Conservation (phyloP, 176 grass and related monocot species). For the Musa beccarii region DNA sequence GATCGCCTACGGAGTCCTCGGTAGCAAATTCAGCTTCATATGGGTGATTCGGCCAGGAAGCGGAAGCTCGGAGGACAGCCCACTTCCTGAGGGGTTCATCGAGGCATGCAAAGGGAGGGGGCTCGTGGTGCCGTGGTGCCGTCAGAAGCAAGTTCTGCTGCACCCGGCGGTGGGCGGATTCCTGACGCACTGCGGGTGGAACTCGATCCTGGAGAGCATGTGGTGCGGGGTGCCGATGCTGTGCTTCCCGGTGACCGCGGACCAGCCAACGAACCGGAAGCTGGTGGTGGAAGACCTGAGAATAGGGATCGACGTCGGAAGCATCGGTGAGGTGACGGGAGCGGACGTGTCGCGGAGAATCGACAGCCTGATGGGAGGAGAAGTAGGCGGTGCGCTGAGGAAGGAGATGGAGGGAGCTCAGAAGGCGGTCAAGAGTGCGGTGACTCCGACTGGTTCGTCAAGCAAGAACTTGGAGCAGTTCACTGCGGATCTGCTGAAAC, state of each 20-base stretch:
- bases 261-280: constrained; percentile 55
- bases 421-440: constrained; percentile 24
- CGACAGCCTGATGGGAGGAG: constrained; percentile 28
- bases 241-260: constrained; percentile 66
- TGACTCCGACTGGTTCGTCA: constrained; percentile 43
- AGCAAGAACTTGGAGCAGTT: constrained; percentile 45
- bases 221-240: constrained; percentile 58
- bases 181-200: constrained; percentile 81
- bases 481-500: constrained; percentile 31
- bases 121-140: constrained; percentile 57
- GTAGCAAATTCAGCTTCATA: not conserved
- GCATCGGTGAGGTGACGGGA: constrained; percentile 24
- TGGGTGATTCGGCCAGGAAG: not conserved
- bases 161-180: constrained; percentile 51
- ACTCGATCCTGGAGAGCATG: constrained; percentile 56
- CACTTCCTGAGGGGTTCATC: constrained; percentile 39
- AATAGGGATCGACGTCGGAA: constrained; percentile 40
- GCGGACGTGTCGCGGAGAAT: constrained; percentile 34
- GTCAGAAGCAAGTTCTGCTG: constrained; percentile 51
- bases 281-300: constrained; percentile 43
- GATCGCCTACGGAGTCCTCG: not conserved
- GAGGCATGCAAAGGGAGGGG: constrained; percentile 19
- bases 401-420: constrained; percentile 27
- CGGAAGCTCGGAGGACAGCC: constrained; percentile 16
- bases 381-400: constrained; percentile 26